Base-by-base conservation (phyloP, 2,329 filamentous ascomycete genomes). In the Decorospora gaudefroyi region DNA sequence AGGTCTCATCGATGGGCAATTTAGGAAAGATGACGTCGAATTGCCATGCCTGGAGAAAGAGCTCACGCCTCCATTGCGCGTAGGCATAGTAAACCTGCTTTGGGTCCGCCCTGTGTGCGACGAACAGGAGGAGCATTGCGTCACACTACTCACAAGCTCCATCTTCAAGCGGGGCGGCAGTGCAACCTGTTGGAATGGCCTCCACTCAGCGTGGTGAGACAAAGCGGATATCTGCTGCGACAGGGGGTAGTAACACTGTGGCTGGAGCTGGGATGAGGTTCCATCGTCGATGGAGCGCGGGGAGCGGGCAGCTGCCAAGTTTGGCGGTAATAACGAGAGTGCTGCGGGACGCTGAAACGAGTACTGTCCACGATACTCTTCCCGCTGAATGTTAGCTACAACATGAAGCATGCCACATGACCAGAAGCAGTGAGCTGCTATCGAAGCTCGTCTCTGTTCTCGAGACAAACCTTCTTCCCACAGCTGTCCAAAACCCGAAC, bases 11-110 rank as follows among this genome's bases (percentile, higher is more conserved):
- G 28, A 46, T 51, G 44, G 51, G 25, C 45, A 43, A 36, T 44
- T 48, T 51, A 54, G 50, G 37, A 49, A 53, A 29, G 28, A 71
- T 71, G 68, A 71, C 68, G 68, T 71, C 67, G 59, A 46, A 41
- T 43, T 27, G 13, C 33, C 42, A 36, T 49, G 42, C 57, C 42
- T 22, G 44, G 40, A 46, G 47, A 38, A 59, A 67, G 54, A 69
- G 63, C 64, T 70, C 55, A 54, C 62, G 62, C 65, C 65, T 58
- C 65, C 64, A 53, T 43, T 47, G 49, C 42, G 47, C 32, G 31
- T 28, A 52, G 47, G 49, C 34, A 42, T 43, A 55, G 57, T 57
- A 71, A 67, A 71, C 68, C 66, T 70, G 68, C 65, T 71, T 71
- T 70, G 48, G 48, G 21, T 44, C 52, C 52, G 46, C 35, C 47